Base-by-base conservation (phyloP, 2,329 filamentous ascomycete species). In the Knufia petricola region DNA sequence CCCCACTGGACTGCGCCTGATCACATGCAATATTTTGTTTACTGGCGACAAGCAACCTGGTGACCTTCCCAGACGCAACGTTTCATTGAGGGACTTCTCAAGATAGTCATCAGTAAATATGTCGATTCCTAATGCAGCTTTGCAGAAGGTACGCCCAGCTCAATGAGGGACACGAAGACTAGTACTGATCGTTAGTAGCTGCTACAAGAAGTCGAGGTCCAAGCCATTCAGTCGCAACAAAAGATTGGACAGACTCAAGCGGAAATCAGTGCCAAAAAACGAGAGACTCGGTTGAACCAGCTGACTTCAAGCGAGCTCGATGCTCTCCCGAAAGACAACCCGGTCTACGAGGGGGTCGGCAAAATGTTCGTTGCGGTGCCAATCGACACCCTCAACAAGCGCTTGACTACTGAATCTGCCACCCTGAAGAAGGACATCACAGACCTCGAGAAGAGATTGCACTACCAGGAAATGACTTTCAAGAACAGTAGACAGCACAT, bases 401-500 rank as follows among this genome's bases (percentile, higher is more conserved):
- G 92, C 57, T 75, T 96, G 50, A 75, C 81, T 31, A 71, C 74
- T 38, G 88, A 95, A 68, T 82, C 81, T 50, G 78, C 83, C 60
- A 80, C 83, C 46, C 70, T 90, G 54, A 84, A 88, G 59, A 74
- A 77, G 23, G 90, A 95, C 59, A 80, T 95, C 52, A 76, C 84
- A 34, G 84, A 83, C 55, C 69, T 96, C 55, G 82, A 85, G 58
- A 94, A 96, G 76, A 88, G 87, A 66, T 73, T 95, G 60, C 80
- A 90, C 59, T 96, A 95, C 63, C 75, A 96, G 38, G 90, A 96
- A 71, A 94, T 87, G 50, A 96, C 92, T 43, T 85, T 87, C 64
- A 88, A 94, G 72, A 98, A 96, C 63, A 95, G 88, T 67, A 82
- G 84, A 59, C 82, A 89, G 57, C 87, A 95, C 62, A 84, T 96